Evolutionary conservation across 257 asterid species (phyloP), one percentile per base, ranked within the genome.

Genomic region (Perilla frutescens): DNA sequence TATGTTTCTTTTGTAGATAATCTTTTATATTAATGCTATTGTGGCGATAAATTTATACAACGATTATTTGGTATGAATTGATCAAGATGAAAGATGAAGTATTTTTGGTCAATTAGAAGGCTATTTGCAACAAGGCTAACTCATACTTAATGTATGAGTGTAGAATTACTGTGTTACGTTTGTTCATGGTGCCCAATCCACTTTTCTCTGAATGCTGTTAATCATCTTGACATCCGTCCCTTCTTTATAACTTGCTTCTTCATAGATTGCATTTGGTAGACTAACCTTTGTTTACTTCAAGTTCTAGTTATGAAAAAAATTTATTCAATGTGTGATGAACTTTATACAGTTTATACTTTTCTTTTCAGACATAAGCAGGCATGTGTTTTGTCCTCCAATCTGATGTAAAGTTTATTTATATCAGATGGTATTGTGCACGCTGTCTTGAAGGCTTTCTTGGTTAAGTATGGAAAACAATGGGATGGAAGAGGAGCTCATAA

Each of bases 401-500:
- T 44, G 48, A 41, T 40, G n/a, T 66, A 34, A 47, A 69, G 44
- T 66, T 40, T 49, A 59, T 75, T 51, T 51, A 20, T 77, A 51
- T 75, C 89, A 93, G 97, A 93, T 86, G 93, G 91, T 73, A 72
- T 87, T 66, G 96, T 91, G 73, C 84, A 54, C 57, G 89, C 87
- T 76, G 77, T 89, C 58, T 51, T 93, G 81, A 91, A 75, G 77
- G 70, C 64, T 78, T 85, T 83, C 85, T 81, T 93, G 84, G 85
- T 77, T 59, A 91, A 87, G 81, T 80, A 85, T 74, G 97, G 94
- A 54, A 91, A 93, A 88, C 85, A 91, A 71, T 93, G 96, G 98
- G 94, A 91, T 72, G 92, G 84, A 67, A 84, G 66, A 71, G 75
- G 45, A 79, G 80, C 87, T 72, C 80, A 85, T 36, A 83, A 73